A percentile compares a stretch with the other conserved stretches of the same genome.
These are phyloP conservation scores for Canna indica DNA, from an alignment of 176 grass and related monocot species.

Conservation along the genomic window DNA sequence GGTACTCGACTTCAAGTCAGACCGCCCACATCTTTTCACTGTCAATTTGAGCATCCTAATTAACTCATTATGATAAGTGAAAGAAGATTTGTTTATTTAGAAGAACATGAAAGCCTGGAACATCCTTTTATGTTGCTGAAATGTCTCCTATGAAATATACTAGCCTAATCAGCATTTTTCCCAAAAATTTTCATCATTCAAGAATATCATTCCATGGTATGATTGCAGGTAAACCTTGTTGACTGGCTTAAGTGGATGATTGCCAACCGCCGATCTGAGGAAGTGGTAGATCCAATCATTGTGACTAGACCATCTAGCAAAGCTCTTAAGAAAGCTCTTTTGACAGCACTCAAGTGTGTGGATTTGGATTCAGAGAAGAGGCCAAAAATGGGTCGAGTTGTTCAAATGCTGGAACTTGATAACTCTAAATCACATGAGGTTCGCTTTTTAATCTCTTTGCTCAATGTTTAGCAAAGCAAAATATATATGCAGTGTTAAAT, in stretches of 20 bases:
- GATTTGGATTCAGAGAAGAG: conserved; percentile 20
- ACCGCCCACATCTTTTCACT: too few species aligned
- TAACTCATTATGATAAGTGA: too few species aligned
- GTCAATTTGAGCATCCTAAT: too few species aligned
- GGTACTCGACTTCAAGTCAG: too few species aligned
- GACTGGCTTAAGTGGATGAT: conserved; percentile 24
- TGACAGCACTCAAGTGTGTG: conserved; percentile 6
- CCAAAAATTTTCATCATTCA: neutral
- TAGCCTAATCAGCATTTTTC: too few species aligned
- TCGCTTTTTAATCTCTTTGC: neutral
- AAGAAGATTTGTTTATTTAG: too few species aligned
- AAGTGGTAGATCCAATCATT: conserved; percentile 12
- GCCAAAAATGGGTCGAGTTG: conserved; percentile 12
- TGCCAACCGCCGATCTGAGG: conserved; percentile 9
- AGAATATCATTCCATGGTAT: neutral
- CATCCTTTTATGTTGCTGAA: too few species aligned
- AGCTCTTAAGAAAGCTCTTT: conserved; percentile 16
- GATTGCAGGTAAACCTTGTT: conserved; percentile 20
- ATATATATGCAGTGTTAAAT: too few species aligned
- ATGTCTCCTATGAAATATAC: too few species aligned
- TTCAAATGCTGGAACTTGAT: conserved; percentile 13
- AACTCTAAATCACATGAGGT: neutral
- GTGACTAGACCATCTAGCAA: conserved; percentile 6
- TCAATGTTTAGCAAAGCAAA: neutral
- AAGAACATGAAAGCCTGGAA: too few species aligned